Evolutionary conservation across 192 early-diverging fungal genomes (phyloP), one percentile per base, ranked within the genome.

Genomic region (Dissophora ornata): DNA sequence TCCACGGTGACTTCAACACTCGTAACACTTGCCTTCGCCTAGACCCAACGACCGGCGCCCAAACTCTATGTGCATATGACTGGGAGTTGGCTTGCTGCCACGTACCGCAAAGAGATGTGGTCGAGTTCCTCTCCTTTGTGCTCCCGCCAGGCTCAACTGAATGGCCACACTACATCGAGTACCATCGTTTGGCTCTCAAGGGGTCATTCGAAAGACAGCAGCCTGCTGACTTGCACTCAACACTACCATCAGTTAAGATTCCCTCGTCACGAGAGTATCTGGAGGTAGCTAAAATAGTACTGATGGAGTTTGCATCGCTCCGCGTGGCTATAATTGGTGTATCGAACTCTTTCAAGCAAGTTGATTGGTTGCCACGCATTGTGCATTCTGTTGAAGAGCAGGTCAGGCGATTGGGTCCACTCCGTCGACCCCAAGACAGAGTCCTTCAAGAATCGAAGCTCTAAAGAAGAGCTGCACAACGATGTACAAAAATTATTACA

Each of bases 21-120:
- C 63, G 73, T 4, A 77, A 77, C 32, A 77, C 67, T 47, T 77
- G 73, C 44, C 24, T 77, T 13, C 64, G 73, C 0, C 8, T 49
- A 4, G 65, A 77, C n/a, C 59, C 51, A 26, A 51, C 24, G 16
- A 57, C 73, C 2, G 73, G 73, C 6, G 45, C 64, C 1, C 57
- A 77, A 47, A 45, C 18, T 1, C 59, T 77, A 0, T 77, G 73
- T 19, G 73, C 73, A 0, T 77, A 77, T 21, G 73, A 77, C n/a
- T 77, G 73, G 73, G 73, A 77, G 29, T 36, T 77, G 13, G 63
- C 73, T 1, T 77, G 73, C 44, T 77, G 73, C 18, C 73, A 77
- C 15, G 64, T 77, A 0, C 73, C 73, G 21, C 73, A 77, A 21
- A 33, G 73, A 13, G 73, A 77, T 49, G 73, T 77, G 22, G 73